A percentile compares a stretch with the other conserved stretches of the same genome.
Conservation (phyloP, 2,329 filamentous ascomycete species). For the Phoma sp. region DNA sequence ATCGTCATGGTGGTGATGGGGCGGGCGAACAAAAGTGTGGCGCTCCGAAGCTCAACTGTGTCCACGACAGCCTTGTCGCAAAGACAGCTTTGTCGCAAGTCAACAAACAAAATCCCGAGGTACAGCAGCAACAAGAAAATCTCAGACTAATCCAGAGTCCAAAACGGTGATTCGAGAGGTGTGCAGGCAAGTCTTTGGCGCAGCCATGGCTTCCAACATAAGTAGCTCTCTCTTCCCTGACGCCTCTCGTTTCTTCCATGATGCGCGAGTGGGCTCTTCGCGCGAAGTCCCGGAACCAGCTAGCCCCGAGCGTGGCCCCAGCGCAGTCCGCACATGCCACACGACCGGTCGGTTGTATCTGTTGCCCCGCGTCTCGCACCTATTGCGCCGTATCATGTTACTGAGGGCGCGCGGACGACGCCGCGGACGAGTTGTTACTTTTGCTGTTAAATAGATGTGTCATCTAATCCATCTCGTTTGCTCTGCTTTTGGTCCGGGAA, state of each 20-base stretch:
- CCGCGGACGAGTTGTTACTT: slow-evolving; percentile 1
- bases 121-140: background rate
- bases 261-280: slow-evolving; percentile 7
- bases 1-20: slow-evolving; percentile 30
- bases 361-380: slow-evolving; percentile 4
- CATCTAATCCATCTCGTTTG: background rate
- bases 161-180: background rate
- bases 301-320: background rate
- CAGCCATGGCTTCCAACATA: background rate
- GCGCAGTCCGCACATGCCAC: background rate
- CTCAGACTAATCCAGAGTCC: no score
- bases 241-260: slow-evolving; percentile 19
- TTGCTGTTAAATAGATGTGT: background rate
- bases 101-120: background rate
- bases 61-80: background rate
- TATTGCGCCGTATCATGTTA: background rate
- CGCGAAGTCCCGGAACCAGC: background rate
- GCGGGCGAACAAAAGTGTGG: background rate
- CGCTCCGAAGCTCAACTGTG: background rate
- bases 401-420: background rate
- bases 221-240: background rate
- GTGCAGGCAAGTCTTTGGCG: background rate
- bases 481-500: background rate
- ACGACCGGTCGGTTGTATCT: slow-evolving; percentile 1
- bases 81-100: no score